Base-by-base conservation (phyloP, 2,329 filamentous ascomycete genomes). In the Arthrobotrys sinensis region DNA sequence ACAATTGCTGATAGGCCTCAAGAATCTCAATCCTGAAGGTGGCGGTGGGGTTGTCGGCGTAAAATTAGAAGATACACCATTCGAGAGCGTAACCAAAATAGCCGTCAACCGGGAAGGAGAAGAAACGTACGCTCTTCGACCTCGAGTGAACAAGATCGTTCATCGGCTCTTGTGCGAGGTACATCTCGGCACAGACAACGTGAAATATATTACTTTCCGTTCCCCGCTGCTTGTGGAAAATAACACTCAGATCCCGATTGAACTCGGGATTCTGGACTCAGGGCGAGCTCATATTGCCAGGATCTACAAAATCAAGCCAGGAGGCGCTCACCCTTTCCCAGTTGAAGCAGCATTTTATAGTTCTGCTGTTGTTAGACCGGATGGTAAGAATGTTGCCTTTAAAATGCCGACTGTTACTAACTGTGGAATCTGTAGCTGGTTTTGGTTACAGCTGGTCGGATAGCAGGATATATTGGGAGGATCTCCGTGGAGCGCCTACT, bases 361-460 rank as follows among this genome's bases (percentile, higher is more conserved):
- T 85, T 93, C 91, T 0, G 87, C 97, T 6, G 88, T 99, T 7
- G 87, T 99, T 50, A 90, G 96, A 38, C 96, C 96, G 1, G 96
- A 98, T 83, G 93, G 81, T 82, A 76, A 79, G 68, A 32, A 10
- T 40, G 0, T 24, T n/a, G 14, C 19, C 2, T n/a, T 7, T 11
- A n/a, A 10, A 8, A 1, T n/a, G 1, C 19, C 28, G 28, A 66
- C 28, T 10, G 43, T n/a, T 12, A n/a, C 62, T 79, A n/a, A 75
- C 19, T 78, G 10, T 69, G 34, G 38, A 34, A 68, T 21, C 34
- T 21, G 28, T 36, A 81, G 80, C 96, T 82, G 96, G 96, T 3
- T 99, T 99, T 82, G 96, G 96, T 0, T 99, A 97, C 83, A 90
- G 92, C 75, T 99, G 96, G 96, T 97, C 94, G 2, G 91, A 90